Evolutionary conservation across 257 asterid species (phyloP).

Genomic region (Thymus mandschuricus): DNA sequence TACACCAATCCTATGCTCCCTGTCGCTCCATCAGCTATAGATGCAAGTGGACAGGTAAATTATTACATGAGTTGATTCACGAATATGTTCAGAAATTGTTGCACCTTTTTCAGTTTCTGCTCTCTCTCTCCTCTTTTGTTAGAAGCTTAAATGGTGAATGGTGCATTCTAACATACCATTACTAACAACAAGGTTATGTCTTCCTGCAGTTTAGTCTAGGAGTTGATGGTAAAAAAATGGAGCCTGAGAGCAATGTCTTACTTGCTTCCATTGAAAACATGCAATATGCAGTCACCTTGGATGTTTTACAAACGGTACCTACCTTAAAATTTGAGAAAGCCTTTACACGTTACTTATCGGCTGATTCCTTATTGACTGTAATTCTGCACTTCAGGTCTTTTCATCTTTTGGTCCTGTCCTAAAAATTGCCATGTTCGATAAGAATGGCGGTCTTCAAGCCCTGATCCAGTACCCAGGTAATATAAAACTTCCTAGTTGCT

Average conservation of each 20-base stretch:
- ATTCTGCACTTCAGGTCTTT: conserved; percentile 55
- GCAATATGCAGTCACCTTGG: conserved; percentile 97
- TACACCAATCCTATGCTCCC: conserved; percentile 91
- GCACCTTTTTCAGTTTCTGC: conserved; percentile 9
- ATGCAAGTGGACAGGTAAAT: conserved; percentile 89
- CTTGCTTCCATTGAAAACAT: conserved; percentile 98
- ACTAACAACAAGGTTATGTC: conserved; percentile 25
- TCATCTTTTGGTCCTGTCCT: conserved; percentile 81
- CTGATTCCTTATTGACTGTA: conserved; percentile 18
- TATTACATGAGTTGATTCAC: conserved; percentile 22
- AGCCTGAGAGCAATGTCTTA: conserved; percentile 95
- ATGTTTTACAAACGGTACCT: conserved; percentile 76
- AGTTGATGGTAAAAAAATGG: conserved; percentile 82
- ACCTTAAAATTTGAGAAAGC: conserved; percentile 30
- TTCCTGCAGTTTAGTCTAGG: conserved; percentile 75
- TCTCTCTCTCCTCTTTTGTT: background rate
- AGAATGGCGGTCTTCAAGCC: conserved; percentile 90
- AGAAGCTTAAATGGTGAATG: conserved; percentile 9
- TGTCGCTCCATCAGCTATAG: conserved; percentile 95
- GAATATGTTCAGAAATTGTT: conserved; percentile 1
- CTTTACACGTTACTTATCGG: conserved; percentile 23
- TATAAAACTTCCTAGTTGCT: conserved; percentile 24
- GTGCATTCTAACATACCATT: conserved; percentile 15
- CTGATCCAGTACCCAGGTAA: conserved; percentile 88
- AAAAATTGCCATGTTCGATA: conserved; percentile 93